phyloP scores from a whole-genome alignment of 2,329 filamentous ascomycete species.

The Colletotrichum zoysiae region DNA sequence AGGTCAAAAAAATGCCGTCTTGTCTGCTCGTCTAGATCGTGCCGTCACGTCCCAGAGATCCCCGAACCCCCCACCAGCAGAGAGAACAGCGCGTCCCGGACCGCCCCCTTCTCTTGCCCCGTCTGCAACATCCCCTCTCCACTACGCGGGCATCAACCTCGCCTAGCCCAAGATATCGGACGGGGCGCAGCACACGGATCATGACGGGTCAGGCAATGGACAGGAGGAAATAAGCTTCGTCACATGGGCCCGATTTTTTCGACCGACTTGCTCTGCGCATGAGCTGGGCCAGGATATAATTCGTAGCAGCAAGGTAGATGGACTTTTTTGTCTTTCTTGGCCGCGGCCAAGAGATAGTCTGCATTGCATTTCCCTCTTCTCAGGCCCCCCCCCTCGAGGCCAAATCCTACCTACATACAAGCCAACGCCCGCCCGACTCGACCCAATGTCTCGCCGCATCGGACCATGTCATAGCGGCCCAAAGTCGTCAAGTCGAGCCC shows the following conservation, averaged over 20 bases:
- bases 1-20: too few species aligned
- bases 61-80: not conserved
- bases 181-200: not conserved
- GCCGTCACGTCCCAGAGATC: not conserved
- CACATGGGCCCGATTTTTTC: constrained; percentile 5
- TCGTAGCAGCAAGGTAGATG: constrained; percentile 24
- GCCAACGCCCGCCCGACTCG: constrained; percentile 19
- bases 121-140: not conserved
- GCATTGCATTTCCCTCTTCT: not conserved
- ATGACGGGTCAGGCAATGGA: not conserved
- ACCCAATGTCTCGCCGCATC: not conserved
- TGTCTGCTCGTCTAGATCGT: not conserved
- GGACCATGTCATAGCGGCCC: constrained; percentile 9
- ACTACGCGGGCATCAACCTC: constrained; percentile 19
- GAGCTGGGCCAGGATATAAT: constrained; percentile 18
- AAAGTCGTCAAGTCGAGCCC: constrained; percentile 5
- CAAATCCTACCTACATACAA: constrained; percentile 24
- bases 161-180: constrained; percentile 13
- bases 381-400: not conserved
- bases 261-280: constrained; percentile 9
- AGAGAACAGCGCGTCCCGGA: constrained; percentile 14
- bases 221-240: constrained; percentile 1
- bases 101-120: not conserved
- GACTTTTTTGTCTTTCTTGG: constrained; percentile 13
- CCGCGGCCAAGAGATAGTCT: not conserved